Evolutionary conservation across 768 basidiomycete genomes (phyloP), one percentile per base, ranked within the genome.

Genomic region (Amanita jacksonii): DNA sequence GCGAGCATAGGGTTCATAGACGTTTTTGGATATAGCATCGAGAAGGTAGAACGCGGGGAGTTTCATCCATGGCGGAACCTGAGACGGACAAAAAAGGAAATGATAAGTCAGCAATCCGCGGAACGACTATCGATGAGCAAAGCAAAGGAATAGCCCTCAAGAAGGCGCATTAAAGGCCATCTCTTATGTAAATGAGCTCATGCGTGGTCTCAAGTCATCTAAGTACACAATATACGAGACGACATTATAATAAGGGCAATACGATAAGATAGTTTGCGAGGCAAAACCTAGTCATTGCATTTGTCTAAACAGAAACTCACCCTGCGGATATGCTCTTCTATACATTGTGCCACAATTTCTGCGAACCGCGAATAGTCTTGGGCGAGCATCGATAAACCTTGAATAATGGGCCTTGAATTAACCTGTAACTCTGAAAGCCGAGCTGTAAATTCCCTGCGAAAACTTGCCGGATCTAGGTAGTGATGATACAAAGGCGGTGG

Each of bases 1-100:
- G 48, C 79, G 78, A 23, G 88, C 86, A 64, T 97, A 98, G 16
- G 93, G 93, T 20, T 88, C 79, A 51, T 81, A 93, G 25, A 93
- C 81, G 67, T 98, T 98, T 63, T 99, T 99, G 44, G 88, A 88
- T 47, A 99, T 91, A 10, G 93, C 93, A 58, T 98, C 96, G 57
- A 99, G 72, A 5, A 98, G 76, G 59, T 98, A 99, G 54, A 97
- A 91, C 0, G 85, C 75, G 1, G 96, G 94, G 6, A 99, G 70
- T 65, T 96, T 93, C 73, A 87, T 83, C 70, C 79, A 83, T 16
- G 85, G 78, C 15, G 81, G 81, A 9, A 91, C 90, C 94, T 98
- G 65, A 57, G 49, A 53, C 45, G 47, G 54, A 55, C 62, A 56
- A 63, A 68, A 63, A 63, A 45, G 56, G 61, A 56, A 67, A 64